Evolutionary conservation across 306 rosid genomes (phyloP).

Genomic region (Fagus sylvatica): DNA sequence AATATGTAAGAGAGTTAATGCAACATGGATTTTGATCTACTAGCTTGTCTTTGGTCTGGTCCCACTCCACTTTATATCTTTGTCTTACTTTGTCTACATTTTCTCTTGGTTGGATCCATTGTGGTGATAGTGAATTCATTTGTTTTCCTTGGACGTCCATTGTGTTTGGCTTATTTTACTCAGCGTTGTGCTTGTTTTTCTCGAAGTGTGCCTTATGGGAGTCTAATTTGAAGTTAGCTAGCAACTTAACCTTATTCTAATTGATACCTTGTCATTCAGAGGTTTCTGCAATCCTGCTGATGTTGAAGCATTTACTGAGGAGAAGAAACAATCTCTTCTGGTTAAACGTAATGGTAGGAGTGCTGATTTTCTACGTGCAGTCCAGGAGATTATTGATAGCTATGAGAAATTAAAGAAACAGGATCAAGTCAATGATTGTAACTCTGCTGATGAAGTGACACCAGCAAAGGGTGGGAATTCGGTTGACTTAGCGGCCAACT

Average conservation of each 20-base stretch:
- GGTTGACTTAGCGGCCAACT: constrained; percentile 39
- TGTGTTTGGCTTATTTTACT: not conserved
- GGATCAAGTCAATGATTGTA: constrained; percentile 42
- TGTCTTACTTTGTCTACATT: not conserved
- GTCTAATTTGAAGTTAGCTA: constrained; percentile 15
- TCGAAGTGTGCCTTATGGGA: constrained; percentile 11
- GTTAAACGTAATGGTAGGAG: constrained; percentile 89
- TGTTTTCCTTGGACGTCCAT: not conserved
- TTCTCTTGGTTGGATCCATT: not conserved
- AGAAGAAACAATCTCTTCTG: constrained; percentile 85
- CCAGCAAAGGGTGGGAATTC: constrained; percentile 44
- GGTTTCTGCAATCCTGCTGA: constrained; percentile 97
- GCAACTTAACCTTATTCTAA: constrained; percentile 34
- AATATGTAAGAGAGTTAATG: not conserved
- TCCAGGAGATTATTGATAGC: constrained; percentile 76
- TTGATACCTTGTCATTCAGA: constrained; percentile 49
- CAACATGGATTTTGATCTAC: not conserved
- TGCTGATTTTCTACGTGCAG: constrained; percentile 94
- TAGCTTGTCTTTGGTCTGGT: not conserved
- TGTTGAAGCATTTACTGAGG: constrained; percentile 95
- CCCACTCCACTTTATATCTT: not conserved
- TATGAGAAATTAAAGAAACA: constrained; percentile 72
- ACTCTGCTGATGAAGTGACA: constrained; percentile 45
- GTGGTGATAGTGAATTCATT: not conserved
- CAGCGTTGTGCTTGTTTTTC: not conserved